phyloP scores from a whole-genome alignment of 2,329 filamentous ascomycete genomes.

The Aspergillus quadrilineatus region DNA sequence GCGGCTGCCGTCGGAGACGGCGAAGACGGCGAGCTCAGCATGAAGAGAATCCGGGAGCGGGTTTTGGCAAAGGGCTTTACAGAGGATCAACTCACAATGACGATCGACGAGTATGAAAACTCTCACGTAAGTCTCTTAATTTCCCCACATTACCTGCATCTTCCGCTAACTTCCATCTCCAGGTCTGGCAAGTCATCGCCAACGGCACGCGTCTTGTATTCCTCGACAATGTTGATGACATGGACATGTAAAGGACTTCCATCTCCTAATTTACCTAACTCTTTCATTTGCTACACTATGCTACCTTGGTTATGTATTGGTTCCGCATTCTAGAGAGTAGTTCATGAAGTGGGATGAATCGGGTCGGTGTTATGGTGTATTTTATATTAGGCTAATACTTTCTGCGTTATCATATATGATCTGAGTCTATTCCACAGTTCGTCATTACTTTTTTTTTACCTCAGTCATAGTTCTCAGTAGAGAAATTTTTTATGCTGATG shows the following conservation, averaged over 20 bases:
- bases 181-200: conserved; percentile 78
- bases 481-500: no score
- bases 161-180: conserved; percentile 39
- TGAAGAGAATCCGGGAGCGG: conserved; percentile 84
- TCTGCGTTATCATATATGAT: not conserved
- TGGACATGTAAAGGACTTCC: conserved; percentile 42
- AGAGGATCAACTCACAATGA: conserved; percentile 81
- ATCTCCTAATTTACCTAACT: not conserved
- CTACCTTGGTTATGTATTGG: conserved; percentile 7
- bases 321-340: not conserved
- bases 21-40: conserved; percentile 70
- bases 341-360: conserved; percentile 10
- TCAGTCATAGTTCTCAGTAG: no score
- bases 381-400: conserved; percentile 1
- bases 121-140: conserved; percentile 71
- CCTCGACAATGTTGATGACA: conserved; percentile 61
- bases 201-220: conserved; percentile 71
- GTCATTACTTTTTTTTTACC: no score
- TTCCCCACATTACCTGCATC: conserved; percentile 9
- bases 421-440: not conserved
- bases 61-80: conserved; percentile 97
- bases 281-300: not conserved
- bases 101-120: conserved; percentile 84
- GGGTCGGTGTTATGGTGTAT: conserved; percentile 15
- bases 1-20: conserved; percentile 77